Base-by-base conservation (phyloP, 2,329 filamentous ascomycete species). In the Ceratocystis lukuohia region DNA sequence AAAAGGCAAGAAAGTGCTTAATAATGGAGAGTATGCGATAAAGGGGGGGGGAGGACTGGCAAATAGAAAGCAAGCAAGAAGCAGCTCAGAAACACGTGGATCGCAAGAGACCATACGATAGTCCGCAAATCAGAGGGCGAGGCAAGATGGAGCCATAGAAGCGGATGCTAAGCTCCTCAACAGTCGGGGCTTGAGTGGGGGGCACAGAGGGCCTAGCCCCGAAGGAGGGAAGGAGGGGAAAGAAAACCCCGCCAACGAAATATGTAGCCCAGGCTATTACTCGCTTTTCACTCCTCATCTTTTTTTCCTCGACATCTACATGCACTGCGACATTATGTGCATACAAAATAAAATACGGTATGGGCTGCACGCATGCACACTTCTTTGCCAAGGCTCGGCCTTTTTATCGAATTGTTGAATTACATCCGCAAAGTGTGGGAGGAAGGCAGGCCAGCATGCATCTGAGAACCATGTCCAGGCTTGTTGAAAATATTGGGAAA, bases 1-100 rank as follows among this genome's bases (percentile, higher is more conserved):
- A n/a, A n/a, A n/a, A n/a, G n/a, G n/a, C n/a, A n/a, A n/a, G n/a
- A n/a, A n/a, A n/a, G n/a, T n/a, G n/a, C n/a, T n/a, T n/a, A n/a
- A n/a, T n/a, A n/a, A n/a, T n/a, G n/a, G n/a, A n/a, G n/a, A n/a
- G n/a, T n/a, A n/a, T n/a, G n/a, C n/a, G n/a, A n/a, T n/a, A n/a
- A n/a, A n/a, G 10, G 33, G 30, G 28, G 30, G 28, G 15, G 28
- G 30, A 57, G 56, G 56, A 15, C 28, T 59, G 28, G 56, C 56
- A 59, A 59, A 59, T 59, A 59, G 56, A 17, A 59, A 59, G 5
- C 56, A 33, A n/a, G 28, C 20, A 53, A 53, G 48, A 53, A 53
- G 48, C 25, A 59, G 33, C 56, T 5, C 28, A 8, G 15, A 33
- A 33, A 30, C 56, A 59, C 28, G 56, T 59, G 56, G 28, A 37